Conservation (phyloP, 2,329 filamentous ascomycete genomes). For the Hypoxylon sp. region DNA sequence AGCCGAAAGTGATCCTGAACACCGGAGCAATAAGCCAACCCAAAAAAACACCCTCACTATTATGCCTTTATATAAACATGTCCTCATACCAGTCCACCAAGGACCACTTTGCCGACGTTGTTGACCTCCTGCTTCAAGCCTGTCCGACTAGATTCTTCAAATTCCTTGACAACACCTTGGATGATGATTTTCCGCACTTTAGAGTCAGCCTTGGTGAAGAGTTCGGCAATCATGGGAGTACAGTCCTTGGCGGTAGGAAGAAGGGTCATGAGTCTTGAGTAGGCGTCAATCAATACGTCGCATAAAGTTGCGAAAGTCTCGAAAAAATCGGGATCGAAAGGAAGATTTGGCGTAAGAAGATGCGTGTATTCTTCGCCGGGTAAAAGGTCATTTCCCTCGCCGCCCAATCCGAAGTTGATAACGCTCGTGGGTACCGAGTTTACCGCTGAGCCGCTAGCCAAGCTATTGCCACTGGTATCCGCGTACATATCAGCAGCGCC, state of each 20-base stretch:
- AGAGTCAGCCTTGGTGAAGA: slow-evolving; percentile 89
- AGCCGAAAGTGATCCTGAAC: slow-evolving; percentile 26
- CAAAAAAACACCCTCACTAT: slow-evolving; percentile 15
- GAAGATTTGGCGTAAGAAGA: slow-evolving; percentile 87
- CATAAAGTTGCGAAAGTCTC: slow-evolving; percentile 96
- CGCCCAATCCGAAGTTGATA: slow-evolving; percentile 60
- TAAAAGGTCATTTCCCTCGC: slow-evolving; percentile 71
- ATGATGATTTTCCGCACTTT: slow-evolving; percentile 89
- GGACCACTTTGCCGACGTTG: slow-evolving; percentile 85
- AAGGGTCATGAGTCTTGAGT: slow-evolving; percentile 78
- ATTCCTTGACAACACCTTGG: slow-evolving; percentile 86
- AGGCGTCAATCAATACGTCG: slow-evolving; percentile 93
- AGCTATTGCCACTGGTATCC: slow-evolving; percentile 31
- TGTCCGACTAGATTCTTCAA: slow-evolving; percentile 83
- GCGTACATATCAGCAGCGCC: slow-evolving; percentile 53
- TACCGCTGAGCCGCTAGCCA: slow-evolving; percentile 42
- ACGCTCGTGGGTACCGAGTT: slow-evolving; percentile 53
- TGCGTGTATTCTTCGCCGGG: slow-evolving; percentile 89
- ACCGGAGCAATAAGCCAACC: slow-evolving; percentile 16
- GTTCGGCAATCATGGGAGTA: slow-evolving; percentile 74
- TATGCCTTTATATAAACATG: slow-evolving; percentile 15
- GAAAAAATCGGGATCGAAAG: slow-evolving; percentile 97
- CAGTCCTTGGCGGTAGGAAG: slow-evolving; percentile 80
- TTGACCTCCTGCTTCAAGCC: slow-evolving; percentile 83
- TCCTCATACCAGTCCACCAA: slow-evolving; percentile 80